Conservation (phyloP, 2,329 filamentous ascomycete species). For the Scedosporium aurantiacum region DNA sequence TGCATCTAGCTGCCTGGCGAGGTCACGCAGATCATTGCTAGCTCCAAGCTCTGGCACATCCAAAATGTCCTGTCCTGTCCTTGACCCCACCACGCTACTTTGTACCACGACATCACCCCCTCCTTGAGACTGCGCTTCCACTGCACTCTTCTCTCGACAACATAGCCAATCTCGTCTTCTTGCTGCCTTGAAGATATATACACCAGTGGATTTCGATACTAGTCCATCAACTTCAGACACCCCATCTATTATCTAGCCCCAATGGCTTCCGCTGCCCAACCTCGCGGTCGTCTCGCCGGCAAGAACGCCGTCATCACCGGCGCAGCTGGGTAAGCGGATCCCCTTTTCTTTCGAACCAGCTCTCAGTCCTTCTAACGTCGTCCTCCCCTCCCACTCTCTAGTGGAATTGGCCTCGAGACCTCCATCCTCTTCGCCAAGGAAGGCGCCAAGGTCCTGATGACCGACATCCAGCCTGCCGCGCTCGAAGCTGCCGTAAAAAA, state of each 20-base stretch:
- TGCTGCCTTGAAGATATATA: not conserved
- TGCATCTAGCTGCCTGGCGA: too few species aligned
- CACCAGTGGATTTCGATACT: not conserved
- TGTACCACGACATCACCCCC: too few species aligned
- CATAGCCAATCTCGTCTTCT: not conserved
- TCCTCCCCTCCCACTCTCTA: not conserved
- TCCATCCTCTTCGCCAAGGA: slow-evolving; percentile 81
- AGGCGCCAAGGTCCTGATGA: slow-evolving; percentile 75
- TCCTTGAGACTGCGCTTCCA: too few species aligned
- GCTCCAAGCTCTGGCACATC: too few species aligned
- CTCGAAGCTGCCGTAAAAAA: slow-evolving; percentile 68
- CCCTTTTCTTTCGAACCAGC: not conserved
- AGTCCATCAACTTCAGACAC: not conserved
- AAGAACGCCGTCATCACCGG: slow-evolving; percentile 69
- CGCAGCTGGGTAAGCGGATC: slow-evolving; percentile 62
- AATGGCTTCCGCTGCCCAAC: slow-evolving; percentile 18
- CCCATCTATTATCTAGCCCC: not conserved
- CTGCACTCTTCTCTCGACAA: not conserved
- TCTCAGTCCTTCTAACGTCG: not conserved
- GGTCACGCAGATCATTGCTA: too few species aligned
- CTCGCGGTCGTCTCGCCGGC: slow-evolving; percentile 41
- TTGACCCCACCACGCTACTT: too few species aligned
- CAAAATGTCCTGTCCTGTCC: too few species aligned
- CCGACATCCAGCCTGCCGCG: slow-evolving; percentile 70
- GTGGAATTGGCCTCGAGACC: slow-evolving; percentile 73